Conservation (phyloP, 2,329 filamentous ascomycete species). For the Colletotrichum theobromicola region DNA sequence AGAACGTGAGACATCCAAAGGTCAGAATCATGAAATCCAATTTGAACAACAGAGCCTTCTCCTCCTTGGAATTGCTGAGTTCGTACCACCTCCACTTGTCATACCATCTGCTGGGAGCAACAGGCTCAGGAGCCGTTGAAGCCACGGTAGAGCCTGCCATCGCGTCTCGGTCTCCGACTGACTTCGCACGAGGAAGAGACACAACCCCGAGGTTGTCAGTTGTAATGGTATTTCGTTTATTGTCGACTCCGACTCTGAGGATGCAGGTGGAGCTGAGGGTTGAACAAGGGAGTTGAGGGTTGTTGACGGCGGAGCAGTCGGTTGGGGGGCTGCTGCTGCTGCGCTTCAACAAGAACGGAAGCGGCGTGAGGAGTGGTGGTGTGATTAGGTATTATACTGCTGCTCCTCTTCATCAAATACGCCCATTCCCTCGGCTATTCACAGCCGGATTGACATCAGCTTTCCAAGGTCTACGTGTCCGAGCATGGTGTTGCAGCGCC, state of each 20-base stretch:
- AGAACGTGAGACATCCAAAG: constrained; percentile 65
- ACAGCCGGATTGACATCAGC: not conserved
- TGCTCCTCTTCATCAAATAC: not conserved
- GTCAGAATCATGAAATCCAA: constrained; percentile 70
- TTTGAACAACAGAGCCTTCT: constrained; percentile 56
- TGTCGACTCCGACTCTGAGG: not conserved
- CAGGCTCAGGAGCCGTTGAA: not conserved
- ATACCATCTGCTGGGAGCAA: not conserved
- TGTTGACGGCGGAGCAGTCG: not conserved
- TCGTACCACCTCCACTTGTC: constrained; percentile 14
- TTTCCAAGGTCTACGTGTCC: not conserved
- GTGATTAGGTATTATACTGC: constrained; percentile 7
- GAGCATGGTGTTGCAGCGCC: not conserved
- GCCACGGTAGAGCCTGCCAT: constrained; percentile 2
- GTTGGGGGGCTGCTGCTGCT: not conserved
- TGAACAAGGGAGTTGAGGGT: not conserved
- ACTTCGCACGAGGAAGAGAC: not conserved
- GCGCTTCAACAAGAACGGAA: not conserved
- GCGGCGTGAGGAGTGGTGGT: not conserved
- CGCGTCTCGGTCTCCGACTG: not conserved
- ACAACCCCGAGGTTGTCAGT: not conserved
- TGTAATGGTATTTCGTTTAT: not conserved
- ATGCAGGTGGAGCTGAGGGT: not conserved
- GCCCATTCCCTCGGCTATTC: not conserved
- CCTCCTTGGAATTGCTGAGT: constrained; percentile 29